These are phyloP conservation scores for Gentiana straminea DNA, from an alignment of 257 asterid species.

Conservation along the genomic window DNA sequence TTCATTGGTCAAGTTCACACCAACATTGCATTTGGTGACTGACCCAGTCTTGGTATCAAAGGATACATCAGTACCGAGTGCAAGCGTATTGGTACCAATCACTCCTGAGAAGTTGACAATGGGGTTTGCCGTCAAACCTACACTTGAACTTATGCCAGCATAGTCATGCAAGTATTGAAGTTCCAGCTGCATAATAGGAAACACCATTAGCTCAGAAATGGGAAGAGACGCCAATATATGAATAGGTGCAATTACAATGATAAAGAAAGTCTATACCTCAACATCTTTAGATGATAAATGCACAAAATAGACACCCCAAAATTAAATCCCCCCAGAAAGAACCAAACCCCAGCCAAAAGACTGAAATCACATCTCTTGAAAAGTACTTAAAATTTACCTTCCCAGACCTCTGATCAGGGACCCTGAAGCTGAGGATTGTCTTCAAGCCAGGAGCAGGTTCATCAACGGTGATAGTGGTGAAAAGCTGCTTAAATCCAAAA, in stretches of 20 bases:
- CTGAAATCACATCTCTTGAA: no score
- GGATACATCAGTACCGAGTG: conserved; percentile 36
- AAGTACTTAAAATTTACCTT: conserved; percentile 18
- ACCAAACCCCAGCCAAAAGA: no score
- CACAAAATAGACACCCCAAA: no score
- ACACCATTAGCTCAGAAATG: neutral
- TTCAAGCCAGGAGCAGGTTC: conserved; percentile 43
- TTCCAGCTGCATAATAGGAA: conserved; percentile 24
- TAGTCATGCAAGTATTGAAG: conserved; percentile 39
- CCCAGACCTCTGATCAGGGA: conserved; percentile 43
- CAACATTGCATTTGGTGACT: conserved; percentile 32
- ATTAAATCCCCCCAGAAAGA: no score
- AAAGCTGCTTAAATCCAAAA: conserved; percentile 18
- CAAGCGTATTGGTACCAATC: conserved; percentile 27
- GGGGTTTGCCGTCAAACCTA: conserved; percentile 47
- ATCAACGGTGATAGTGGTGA: conserved; percentile 30
- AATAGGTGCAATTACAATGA: no score
- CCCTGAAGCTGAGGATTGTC: conserved; percentile 36
- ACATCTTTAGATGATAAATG: no score
- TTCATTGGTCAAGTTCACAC: conserved; percentile 32
- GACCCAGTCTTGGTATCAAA: conserved; percentile 35
- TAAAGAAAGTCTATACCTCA: no score
- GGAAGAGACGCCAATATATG: no score
- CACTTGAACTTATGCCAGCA: conserved; percentile 31
- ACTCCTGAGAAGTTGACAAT: conserved; percentile 37